Evolutionary conservation across 306 rosid species (phyloP), one percentile per base, ranked within the genome.

Genomic region (Parietaria judaica): DNA sequence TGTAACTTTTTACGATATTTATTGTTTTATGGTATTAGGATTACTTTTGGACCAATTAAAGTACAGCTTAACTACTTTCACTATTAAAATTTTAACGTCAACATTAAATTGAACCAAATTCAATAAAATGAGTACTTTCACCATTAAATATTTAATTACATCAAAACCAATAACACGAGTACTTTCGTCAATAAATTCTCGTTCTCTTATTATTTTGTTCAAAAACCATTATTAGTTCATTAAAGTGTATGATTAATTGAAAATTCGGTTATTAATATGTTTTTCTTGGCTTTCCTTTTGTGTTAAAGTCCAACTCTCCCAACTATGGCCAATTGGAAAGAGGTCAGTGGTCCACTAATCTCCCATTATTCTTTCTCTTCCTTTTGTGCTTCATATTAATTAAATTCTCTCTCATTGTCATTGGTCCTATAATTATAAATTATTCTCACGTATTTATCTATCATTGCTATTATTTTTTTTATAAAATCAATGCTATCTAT

Each of bases 241-340:
- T 43, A 60, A 11, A 34, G 37, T 15, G 31, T 17, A 34, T 44
- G 13, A 51, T 60, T 60, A 41, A 60, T 60, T 60, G 36, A 59
- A 59, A 41, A 10, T 41, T 59, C 64, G 0, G 64, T 59, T 59
- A 44, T 44, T 59, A n/a, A 39, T 39, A 14, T 60, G 36, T 41
- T 44, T 41, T 60, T 60, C 52, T 16, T 60, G 31, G 37, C 38
- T 44, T 49, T 10, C 5, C 14, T 6, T 36, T 52, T 58, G 43
- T 66, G 48, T 66, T 57, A 66, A 13, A 10, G 60, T 31, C 60
- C 59, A 57, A 69, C 67, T 61, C 36, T 43, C 66, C n/a, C n/a
- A n/a, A n/a, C n/a, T n/a, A n/a, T 58, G 50, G 51, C 37, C 63
- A 23, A 38, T 52, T 38, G 69, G 6, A 1, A 47, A 46, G 23